Evolutionary conservation across 345 rosid species (phyloP).

Genomic region (Mallotus nudiflorus): DNA sequence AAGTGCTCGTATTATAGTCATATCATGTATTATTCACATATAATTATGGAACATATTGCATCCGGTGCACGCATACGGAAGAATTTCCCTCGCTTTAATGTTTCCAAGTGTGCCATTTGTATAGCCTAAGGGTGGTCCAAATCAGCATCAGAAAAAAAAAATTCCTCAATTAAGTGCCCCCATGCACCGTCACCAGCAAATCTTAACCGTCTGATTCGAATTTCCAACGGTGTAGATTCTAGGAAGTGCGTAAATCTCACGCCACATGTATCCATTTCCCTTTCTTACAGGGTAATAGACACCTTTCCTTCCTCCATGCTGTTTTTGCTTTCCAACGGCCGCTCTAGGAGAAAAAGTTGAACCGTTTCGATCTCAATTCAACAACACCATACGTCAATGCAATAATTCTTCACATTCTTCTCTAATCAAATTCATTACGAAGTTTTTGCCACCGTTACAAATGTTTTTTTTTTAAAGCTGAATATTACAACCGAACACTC

Average conservation of each 20-base stretch:
- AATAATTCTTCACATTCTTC: no score
- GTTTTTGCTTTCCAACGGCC: conserved; percentile 43
- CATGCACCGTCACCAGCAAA: background rate
- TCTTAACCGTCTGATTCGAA: conserved; percentile 9
- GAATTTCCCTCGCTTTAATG: no score
- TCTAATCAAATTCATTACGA: no score
- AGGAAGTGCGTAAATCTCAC: conserved; percentile 14
- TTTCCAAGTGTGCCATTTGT: background rate
- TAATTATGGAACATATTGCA: no score
- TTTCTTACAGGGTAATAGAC: background rate
- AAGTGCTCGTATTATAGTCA: no score
- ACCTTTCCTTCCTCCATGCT: conserved; percentile 35
- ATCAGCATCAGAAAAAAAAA: background rate
- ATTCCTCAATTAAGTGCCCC: background rate
- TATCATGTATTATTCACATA: no score
- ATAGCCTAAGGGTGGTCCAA: background rate
- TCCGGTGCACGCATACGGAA: no score
- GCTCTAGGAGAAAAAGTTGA: conserved; percentile 6
- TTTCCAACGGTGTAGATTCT: conserved; percentile 5
- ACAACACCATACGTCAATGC: no score
- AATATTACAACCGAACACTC: no score
- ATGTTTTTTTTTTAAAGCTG: no score
- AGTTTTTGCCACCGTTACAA: no score
- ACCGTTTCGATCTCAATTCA: conserved; percentile 18
- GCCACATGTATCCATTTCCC: conserved; percentile 9